Base-by-base conservation (phyloP, 1,139 yeast genomes). In the Taphrina betulina region DNA sequence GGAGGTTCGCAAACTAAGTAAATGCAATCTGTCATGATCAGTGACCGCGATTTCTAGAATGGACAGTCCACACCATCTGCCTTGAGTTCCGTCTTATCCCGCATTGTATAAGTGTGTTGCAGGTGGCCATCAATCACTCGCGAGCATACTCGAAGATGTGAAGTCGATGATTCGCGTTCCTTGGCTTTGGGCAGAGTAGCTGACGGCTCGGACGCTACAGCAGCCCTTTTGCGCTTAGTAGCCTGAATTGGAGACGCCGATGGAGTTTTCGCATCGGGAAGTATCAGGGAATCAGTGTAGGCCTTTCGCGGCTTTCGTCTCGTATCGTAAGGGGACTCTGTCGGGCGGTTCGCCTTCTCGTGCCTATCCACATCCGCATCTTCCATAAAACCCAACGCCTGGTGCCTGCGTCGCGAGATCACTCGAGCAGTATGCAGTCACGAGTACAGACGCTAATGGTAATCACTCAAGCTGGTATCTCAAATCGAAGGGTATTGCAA, bases 1-100 rank as follows among this genome's bases (percentile, higher is more conserved):
- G 96, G 92, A 0, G 96, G 96, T 67, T 88, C 96, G 61, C 95
- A 82, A 23, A 89, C 77, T 80, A 92, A 82, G 67, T 86, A 90
- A 3, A 90, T 84, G 62, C 77, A 83, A 58, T 90, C 95, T 69
- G 38, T 40, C 8, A 5, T 5, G 37, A 8, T 16, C 7, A 34
- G 14, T 8, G n/a, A 34, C 5, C n/a, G 17, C 22, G n/a, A 7
- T 10, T 5, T 14, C 5, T 7, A 7, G 3, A 14, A 7, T 8
- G 16, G 24, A 12, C 8, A 7, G 4, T 20, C 12, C 51, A 2
- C 10, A 45, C 51, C 51, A 35, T 45, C 28, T 16, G 40, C 41
- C 24, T 14, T 19, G n/a, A 51, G 24, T 3, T 28, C 41, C 5
- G 48, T 41, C 5, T 35, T 48, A 20, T 48, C 36, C 8, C 16